Evolutionary conservation across 306 rosid species (phyloP).

Genomic region (Heteromeles arbutifolia): DNA sequence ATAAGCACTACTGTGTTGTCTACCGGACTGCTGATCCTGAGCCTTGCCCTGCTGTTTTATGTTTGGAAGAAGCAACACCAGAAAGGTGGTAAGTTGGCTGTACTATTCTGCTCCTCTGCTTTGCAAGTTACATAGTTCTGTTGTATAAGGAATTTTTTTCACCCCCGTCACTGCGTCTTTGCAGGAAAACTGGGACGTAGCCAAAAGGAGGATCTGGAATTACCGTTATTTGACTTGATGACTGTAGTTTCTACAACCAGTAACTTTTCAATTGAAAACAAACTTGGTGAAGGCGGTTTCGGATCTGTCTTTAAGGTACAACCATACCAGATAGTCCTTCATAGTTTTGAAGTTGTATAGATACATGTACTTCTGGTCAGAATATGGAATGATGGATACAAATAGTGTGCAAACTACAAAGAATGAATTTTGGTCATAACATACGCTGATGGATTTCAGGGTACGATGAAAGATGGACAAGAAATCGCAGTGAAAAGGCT

Average conservation of each 20-base stretch:
- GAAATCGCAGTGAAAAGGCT: not conserved
- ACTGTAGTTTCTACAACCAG: conserved; percentile 3
- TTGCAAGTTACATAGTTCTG: too few species aligned
- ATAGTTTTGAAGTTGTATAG: not conserved
- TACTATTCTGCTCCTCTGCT: too few species aligned
- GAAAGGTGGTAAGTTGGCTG: not conserved
- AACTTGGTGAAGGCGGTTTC: conserved; percentile 8
- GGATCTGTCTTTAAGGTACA: too few species aligned
- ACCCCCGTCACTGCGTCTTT: not conserved
- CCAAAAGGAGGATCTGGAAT: conserved; percentile 4
- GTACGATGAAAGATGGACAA: not conserved
- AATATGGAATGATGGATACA: not conserved
- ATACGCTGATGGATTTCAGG: not conserved
- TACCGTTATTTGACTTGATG: conserved; percentile 9
- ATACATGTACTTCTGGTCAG: too few species aligned
- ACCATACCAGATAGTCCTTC: too few species aligned
- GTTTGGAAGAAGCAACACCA: not conserved
- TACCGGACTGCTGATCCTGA: not conserved
- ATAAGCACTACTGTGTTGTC: not conserved
- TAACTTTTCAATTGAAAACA: not conserved
- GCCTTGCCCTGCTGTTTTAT: not conserved
- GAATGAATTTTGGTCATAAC: not conserved
- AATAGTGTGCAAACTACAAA: not conserved
- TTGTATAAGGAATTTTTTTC: too few species aligned
- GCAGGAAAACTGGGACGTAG: not conserved